Evolutionary conservation across 352 stramenopile species (phyloP).

Genomic region (Pythium periplocum): DNA sequence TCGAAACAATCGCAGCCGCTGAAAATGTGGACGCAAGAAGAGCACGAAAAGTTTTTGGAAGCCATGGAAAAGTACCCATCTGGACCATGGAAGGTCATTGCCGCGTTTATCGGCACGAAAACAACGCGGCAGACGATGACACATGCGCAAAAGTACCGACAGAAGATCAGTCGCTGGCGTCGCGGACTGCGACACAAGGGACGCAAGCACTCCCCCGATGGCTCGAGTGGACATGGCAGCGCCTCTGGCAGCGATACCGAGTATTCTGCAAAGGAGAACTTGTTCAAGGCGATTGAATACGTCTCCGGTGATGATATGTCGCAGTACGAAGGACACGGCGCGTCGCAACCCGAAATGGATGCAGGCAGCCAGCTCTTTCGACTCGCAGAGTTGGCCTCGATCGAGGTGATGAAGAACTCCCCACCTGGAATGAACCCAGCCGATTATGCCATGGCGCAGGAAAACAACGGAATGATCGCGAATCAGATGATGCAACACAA

Average conservation of each 20-base stretch:
- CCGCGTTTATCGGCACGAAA: constrained; percentile 73
- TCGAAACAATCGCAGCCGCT: constrained; percentile 79
- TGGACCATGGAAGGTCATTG: constrained; percentile 80
- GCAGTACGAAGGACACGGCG: constrained; percentile 11
- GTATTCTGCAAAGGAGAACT: constrained; percentile 46
- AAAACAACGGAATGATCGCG: constrained; percentile 3
- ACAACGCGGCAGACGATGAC: constrained; percentile 93
- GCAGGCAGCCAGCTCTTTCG: constrained; percentile 61
- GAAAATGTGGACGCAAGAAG: constrained; percentile 83
- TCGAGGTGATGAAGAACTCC: constrained; percentile 56
- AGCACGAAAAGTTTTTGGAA: constrained; percentile 83
- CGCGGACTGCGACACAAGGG: constrained; percentile 75
- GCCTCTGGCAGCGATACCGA: constrained; percentile 33
- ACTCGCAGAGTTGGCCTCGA: constrained; percentile 65
- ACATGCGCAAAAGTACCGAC: constrained; percentile 79
- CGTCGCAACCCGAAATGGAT: constrained; percentile 1
- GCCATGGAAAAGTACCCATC: constrained; percentile 85
- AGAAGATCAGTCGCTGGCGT: constrained; percentile 82
- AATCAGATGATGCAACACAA: constrained; percentile 21
- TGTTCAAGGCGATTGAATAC: constrained; percentile 63
- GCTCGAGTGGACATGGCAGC: constrained; percentile 7
- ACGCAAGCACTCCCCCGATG: constrained; percentile 52
- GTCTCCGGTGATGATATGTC: constrained; percentile 49
- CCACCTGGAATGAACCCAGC: neutral
- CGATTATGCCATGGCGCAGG: constrained; percentile 6